These are phyloP conservation scores for Astrothelium subdiscretum DNA, from an alignment of 495 filamentous ascomycete species.

Conservation along the genomic window DNA sequence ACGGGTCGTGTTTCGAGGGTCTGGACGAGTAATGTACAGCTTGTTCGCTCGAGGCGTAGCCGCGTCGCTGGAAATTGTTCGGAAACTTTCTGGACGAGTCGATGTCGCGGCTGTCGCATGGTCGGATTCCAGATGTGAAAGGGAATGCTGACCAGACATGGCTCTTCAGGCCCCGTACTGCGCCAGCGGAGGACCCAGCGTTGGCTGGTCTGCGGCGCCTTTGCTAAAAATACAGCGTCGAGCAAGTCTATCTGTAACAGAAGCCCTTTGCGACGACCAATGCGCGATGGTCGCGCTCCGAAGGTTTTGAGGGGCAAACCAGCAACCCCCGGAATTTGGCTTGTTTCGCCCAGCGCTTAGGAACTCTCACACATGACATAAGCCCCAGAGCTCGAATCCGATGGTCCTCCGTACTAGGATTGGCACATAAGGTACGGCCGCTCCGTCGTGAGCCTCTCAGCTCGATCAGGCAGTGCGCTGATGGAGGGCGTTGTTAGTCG, in stretches of 20 bases:
- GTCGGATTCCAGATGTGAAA: neutral
- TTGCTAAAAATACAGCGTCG: neutral
- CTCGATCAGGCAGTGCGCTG: no score
- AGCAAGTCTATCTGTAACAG: neutral
- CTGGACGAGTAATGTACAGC: constrained; percentile 1
- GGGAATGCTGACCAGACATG: constrained; percentile 1
- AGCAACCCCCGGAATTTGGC: neutral
- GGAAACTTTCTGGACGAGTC: constrained; percentile 1
- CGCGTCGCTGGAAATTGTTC: neutral
- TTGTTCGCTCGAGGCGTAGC: neutral
- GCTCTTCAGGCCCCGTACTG: neutral
- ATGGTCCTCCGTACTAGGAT: neutral
- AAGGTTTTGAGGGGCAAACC: constrained; percentile 2
- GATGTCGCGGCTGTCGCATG: neutral
- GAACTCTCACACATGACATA: neutral
- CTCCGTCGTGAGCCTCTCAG: no score
- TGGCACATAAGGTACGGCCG: neutral
- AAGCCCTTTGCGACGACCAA: constrained; percentile 1
- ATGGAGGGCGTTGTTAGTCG: neutral
- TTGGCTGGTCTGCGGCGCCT: neutral
- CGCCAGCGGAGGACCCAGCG: neutral
- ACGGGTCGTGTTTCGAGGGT: neutral
- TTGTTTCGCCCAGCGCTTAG: constrained; percentile 2
- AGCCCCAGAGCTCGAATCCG: neutral
- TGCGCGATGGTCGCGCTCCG: constrained; percentile 2